These are phyloP conservation scores for Stramenopiles sp. DNA, from an alignment of 352 stramenopile genomes.

Conservation along the genomic window DNA sequence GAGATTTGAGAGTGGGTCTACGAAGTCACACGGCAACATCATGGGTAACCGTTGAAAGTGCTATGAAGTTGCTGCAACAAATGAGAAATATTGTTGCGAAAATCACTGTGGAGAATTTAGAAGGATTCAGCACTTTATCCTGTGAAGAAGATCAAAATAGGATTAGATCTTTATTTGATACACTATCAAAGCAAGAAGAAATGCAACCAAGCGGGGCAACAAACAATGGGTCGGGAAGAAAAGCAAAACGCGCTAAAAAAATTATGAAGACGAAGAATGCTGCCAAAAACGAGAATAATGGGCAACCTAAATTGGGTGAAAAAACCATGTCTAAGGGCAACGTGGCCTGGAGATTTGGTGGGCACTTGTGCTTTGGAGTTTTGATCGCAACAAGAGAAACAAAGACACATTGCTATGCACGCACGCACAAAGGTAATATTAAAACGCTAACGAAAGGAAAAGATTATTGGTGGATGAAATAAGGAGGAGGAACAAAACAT, in stretches of 20 bases:
- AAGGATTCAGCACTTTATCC: neutral
- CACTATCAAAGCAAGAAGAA: neutral
- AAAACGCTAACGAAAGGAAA: constrained; percentile 11
- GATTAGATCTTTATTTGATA: neutral
- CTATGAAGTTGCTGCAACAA: neutral
- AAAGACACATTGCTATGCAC: constrained; percentile 4
- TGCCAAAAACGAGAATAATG: neutral
- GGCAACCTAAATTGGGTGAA: neutral
- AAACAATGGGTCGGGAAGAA: neutral
- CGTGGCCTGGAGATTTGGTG: constrained; percentile 3
- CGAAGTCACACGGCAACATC: constrained; percentile 9
- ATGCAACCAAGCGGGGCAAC: neutral
- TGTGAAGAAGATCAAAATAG: neutral
- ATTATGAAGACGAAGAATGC: neutral
- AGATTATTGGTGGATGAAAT: constrained; percentile 11
- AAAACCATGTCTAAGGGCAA: neutral
- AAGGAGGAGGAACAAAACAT: neutral
- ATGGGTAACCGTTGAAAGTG: neutral
- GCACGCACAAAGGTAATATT: constrained; percentile 6
- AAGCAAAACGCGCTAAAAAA: neutral
- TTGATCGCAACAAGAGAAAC: constrained; percentile 5
- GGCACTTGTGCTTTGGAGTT: neutral
- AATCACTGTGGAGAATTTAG: neutral
- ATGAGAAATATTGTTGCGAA: neutral
- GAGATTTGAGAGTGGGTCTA: neutral